phyloP scores from a whole-genome alignment of 2,329 filamentous ascomycete species.

The Ambrosiella cleistominuta region DNA sequence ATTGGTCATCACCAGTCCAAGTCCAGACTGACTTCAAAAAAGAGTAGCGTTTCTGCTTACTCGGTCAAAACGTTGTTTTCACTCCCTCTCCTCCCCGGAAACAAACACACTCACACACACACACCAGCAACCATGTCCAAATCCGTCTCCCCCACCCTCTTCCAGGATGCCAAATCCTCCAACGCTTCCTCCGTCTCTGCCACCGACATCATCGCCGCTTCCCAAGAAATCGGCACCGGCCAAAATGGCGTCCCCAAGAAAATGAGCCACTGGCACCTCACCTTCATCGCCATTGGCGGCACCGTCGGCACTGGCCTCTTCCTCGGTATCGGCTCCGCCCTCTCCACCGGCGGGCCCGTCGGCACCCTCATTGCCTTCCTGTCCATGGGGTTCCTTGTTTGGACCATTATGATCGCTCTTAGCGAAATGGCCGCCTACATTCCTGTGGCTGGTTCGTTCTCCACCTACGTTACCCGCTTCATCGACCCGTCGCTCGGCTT shows the following conservation, averaged over 20 bases:
- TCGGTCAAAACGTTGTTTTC: too few relatives aligned
- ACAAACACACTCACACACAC: background rate
- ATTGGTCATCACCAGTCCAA: too few relatives aligned
- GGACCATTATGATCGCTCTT: conserved; percentile 53
- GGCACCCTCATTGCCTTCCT: conserved; percentile 50
- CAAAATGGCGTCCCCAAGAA: conserved; percentile 12
- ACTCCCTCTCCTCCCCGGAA: too few relatives aligned
- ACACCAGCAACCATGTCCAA: background rate
- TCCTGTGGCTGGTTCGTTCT: conserved; percentile 60
- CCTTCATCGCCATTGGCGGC: conserved; percentile 36
- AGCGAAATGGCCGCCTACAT: conserved; percentile 64
- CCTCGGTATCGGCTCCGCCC: conserved; percentile 45
- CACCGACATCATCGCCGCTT: background rate
- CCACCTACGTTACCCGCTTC: conserved; percentile 58
- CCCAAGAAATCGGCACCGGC: conserved; percentile 1
- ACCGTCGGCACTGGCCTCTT: conserved; percentile 61
- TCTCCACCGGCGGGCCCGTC: conserved; percentile 46
- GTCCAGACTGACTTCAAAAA: too few relatives aligned
- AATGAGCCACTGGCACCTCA: conserved; percentile 26
- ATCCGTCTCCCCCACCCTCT: background rate
- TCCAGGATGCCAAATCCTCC: background rate
- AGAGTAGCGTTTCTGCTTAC: too few relatives aligned
- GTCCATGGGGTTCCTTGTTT: conserved; percentile 56
- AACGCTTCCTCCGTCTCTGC: background rate
- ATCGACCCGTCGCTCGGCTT: conserved; percentile 57